phyloP scores from a whole-genome alignment of 441 rosid species.

The California macrophylla region DNA sequence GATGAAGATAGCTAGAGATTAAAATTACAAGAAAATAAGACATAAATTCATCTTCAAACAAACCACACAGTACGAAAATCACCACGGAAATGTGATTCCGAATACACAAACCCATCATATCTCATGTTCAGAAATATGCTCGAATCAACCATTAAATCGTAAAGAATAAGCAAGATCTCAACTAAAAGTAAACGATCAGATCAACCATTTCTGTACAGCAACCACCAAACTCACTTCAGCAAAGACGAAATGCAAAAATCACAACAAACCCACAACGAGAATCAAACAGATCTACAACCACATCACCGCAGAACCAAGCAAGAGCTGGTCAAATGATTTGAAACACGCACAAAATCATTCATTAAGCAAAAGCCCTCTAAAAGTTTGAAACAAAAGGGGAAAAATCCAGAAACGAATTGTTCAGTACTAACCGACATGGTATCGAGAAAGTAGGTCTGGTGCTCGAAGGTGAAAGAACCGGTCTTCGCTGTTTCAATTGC shows the following conservation, averaged over 20 bases:
- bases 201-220: not conserved
- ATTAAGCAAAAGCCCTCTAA: not conserved
- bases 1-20: not conserved
- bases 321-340: not conserved
- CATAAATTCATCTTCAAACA: not conserved
- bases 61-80: not conserved
- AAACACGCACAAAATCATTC: not conserved
- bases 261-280: not conserved
- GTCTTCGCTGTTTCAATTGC: not conserved
- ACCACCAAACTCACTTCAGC: not conserved
- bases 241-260: not conserved
- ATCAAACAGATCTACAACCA: not conserved
- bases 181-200: not conserved
- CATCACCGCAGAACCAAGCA: not conserved
- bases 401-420: not conserved
- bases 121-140: not conserved
- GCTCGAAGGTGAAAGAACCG: not conserved
- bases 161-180: not conserved
- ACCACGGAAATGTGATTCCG: not conserved
- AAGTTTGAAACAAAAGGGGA: not conserved
- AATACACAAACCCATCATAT: not conserved
- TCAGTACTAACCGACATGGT: slow-evolving; percentile 1
- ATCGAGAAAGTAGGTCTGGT: not conserved
- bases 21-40: not conserved
- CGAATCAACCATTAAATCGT: not conserved